These are phyloP conservation scores for Cercophora samala DNA, from an alignment of 495 filamentous ascomycete genomes.

Conservation along the genomic window DNA sequence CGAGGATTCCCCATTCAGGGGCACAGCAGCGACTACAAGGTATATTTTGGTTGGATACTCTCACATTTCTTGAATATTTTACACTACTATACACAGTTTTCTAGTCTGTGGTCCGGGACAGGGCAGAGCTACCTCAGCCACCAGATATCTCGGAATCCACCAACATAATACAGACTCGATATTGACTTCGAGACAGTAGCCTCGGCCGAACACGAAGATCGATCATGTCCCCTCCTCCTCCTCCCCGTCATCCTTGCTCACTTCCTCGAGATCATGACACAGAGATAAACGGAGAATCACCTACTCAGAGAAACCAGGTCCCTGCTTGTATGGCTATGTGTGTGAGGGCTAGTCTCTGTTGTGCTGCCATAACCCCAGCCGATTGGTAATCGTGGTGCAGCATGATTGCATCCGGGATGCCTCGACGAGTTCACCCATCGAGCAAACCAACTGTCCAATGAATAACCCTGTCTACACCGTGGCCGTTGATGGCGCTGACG, in stretches of 20 bases:
- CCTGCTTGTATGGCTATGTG: background rate
- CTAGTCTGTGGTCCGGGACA: background rate
- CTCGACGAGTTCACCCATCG: slow-evolving; percentile 39
- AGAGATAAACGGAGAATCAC: background rate
- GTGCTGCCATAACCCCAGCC: background rate
- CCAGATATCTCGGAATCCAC: background rate
- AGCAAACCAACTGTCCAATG: slow-evolving; percentile 74
- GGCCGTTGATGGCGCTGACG: slow-evolving; percentile 79
- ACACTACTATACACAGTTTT: background rate
- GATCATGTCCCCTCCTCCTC: background rate
- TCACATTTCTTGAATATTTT: background rate
- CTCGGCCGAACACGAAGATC: background rate
- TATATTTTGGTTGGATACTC: background rate
- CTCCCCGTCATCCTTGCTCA: background rate
- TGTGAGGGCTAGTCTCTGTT: background rate
- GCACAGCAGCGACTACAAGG: background rate
- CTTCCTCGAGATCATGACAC: too few species aligned
- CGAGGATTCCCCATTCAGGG: background rate
- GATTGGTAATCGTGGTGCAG: background rate
- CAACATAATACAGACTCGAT: background rate
- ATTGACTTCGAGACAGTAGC: background rate
- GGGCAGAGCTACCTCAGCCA: background rate
- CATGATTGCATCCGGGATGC: background rate
- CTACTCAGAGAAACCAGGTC: background rate
- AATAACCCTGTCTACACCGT: slow-evolving; percentile 76